Evolutionary conservation across 495 filamentous ascomycete species (phyloP).

Genomic region (Hypoxylon lenormandii): DNA sequence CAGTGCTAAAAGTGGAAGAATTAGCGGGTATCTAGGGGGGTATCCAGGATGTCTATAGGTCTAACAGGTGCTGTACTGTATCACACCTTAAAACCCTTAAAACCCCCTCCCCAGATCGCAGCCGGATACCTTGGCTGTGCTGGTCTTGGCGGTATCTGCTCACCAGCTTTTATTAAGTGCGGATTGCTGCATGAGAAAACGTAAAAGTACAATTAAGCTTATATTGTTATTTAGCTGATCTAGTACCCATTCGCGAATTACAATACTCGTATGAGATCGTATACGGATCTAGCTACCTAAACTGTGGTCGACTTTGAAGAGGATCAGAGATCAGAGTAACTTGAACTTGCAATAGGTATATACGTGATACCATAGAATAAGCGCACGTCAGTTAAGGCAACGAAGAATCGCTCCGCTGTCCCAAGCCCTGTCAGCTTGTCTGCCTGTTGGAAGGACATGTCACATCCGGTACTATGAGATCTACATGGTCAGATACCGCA

Average conservation of each 20-base stretch:
- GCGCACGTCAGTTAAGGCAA: no score
- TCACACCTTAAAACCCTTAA: no score
- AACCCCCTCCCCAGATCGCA: no score
- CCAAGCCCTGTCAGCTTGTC: slow-evolving; percentile 4
- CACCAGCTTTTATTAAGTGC: neutral
- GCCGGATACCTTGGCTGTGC: neutral
- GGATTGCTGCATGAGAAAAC: neutral
- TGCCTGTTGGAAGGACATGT: slow-evolving; percentile 2
- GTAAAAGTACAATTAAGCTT: slow-evolving; percentile 28
- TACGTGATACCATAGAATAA: no score
- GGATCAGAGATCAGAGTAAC: no score
- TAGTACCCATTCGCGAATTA: neutral
- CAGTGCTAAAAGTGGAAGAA: slow-evolving; percentile 13
- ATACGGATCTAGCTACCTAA: no score
- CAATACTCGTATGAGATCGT: no score
- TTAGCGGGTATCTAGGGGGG: neutral
- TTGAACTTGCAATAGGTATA: no score
- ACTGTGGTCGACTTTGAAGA: no score
- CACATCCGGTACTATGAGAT: slow-evolving; percentile 24
- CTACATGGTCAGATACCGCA: slow-evolving; percentile 27
- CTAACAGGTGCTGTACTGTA: neutral
- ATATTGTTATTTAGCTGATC: slow-evolving; percentile 15
- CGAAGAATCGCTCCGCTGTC: slow-evolving; percentile 5
- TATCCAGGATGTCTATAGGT: neutral
- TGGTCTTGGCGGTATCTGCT: slow-evolving; percentile 1